These are phyloP conservation scores for Sicyos edulis DNA, from an alignment of 306 rosid genomes.

Conservation along the genomic window DNA sequence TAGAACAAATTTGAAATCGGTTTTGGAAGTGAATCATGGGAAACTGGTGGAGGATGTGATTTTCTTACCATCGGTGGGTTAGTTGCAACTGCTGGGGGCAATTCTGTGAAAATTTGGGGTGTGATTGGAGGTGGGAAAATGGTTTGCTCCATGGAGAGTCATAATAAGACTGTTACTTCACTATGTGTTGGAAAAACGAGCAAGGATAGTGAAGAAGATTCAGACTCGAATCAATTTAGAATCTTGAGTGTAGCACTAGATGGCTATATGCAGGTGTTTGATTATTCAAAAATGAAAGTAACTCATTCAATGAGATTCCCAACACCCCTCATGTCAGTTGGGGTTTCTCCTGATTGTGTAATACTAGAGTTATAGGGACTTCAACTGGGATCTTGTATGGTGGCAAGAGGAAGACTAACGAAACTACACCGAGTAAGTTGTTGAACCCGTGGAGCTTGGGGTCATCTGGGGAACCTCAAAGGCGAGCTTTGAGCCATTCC, in stretches of 20 bases:
- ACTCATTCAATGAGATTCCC: slow-evolving; percentile 89
- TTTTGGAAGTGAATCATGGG: slow-evolving; percentile 55
- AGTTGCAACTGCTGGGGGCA: slow-evolving; percentile 78
- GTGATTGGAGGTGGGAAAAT: slow-evolving; percentile 78
- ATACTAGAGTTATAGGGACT: slow-evolving; percentile 60
- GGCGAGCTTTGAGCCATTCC: slow-evolving; percentile 45
- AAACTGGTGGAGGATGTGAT: slow-evolving; percentile 72
- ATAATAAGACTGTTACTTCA: slow-evolving; percentile 81
- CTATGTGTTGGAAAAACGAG: slow-evolving; percentile 53
- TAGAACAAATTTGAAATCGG: slow-evolving; percentile 42
- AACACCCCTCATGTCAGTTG: slow-evolving; percentile 71
- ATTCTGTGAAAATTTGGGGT: slow-evolving; percentile 85
- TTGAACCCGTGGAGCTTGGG: slow-evolving; percentile 32
- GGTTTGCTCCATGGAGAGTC: slow-evolving; percentile 73
- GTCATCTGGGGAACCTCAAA: slow-evolving; percentile 30
- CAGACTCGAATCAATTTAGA: slow-evolving; percentile 40
- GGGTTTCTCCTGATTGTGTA: slow-evolving; percentile 56
- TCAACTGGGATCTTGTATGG: slow-evolving; percentile 74
- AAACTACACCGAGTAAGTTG: too few relatives aligned
- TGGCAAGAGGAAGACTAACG: slow-evolving; percentile 47
- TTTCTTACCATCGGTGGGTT: slow-evolving; percentile 76
- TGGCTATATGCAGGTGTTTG: slow-evolving; percentile 89
- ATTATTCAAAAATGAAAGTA: slow-evolving; percentile 59
- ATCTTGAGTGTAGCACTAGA: slow-evolving; percentile 83
- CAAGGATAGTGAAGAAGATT: slow-evolving; percentile 38